Evolutionary conservation across 2,329 filamentous ascomycete species (phyloP).

Genomic region (Ramichloridium luteum): DNA sequence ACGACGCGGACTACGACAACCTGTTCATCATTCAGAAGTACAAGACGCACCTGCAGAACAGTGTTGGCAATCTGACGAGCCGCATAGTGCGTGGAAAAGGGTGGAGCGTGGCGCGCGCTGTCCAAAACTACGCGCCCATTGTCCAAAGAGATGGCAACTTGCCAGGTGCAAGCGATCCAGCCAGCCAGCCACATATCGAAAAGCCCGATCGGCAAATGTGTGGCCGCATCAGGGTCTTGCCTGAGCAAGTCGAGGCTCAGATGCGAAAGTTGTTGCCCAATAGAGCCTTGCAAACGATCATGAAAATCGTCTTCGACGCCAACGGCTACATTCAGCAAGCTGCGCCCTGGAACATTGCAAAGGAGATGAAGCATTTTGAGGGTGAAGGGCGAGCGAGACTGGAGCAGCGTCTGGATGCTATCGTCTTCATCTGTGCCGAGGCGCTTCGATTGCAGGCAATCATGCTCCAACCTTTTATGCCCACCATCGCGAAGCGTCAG

Average conservation of each 20-base stretch:
- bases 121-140: conserved; percentile 18
- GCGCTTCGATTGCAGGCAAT: conserved; percentile 69
- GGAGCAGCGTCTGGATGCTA: conserved; percentile 39
- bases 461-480: conserved; percentile 83
- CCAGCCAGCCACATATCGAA: too few relatives aligned
- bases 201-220: conserved; percentile 5
- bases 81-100: conserved; percentile 46
- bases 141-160: conserved; percentile 2
- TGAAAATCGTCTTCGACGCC: conserved; percentile 49
- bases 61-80: conserved; percentile 67
- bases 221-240: conserved; percentile 21
- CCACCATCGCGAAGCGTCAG: conserved; percentile 57
- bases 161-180: too few relatives aligned
- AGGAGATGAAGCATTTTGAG: conserved; percentile 14
- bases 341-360: conserved; percentile 55
- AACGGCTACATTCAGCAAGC: conserved; percentile 55
- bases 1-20: conserved; percentile 82
- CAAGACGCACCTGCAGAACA: conserved; percentile 63
- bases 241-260: conserved; percentile 33
- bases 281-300: conserved; percentile 52
- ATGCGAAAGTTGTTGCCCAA: conserved; percentile 56
- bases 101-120: conserved; percentile 43
- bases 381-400: conserved; percentile 12
- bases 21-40: conserved; percentile 61
- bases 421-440: conserved; percentile 62